Conservation (phyloP, 2,329 filamentous ascomycete species). For the Conoideocrella luteorostrata region DNA sequence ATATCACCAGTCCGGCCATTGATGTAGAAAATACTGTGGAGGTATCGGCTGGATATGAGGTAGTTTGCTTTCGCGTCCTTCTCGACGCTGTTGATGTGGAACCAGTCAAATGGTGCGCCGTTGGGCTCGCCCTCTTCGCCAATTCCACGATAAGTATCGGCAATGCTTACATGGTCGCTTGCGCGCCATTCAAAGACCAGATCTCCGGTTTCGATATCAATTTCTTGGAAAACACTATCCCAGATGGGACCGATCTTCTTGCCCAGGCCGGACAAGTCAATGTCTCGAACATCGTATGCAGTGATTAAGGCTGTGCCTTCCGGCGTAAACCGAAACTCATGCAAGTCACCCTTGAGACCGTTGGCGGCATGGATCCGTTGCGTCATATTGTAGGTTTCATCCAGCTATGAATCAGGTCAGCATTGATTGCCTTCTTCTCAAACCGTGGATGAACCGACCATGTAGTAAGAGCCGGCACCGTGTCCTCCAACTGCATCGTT, state of each 20-base stretch:
- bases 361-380: constrained; percentile 5
- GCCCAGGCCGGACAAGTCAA: constrained; percentile 26
- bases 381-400: constrained; percentile 8
- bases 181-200: constrained; percentile 31
- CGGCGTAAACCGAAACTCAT: constrained; percentile 30
- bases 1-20: constrained; percentile 36
- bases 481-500: constrained; percentile 34
- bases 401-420: constrained; percentile 4
- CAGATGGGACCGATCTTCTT: constrained; percentile 5
- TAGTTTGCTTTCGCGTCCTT: constrained; percentile 27
- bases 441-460: constrained; percentile 23
- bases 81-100: constrained; percentile 30
- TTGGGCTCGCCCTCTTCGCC: constrained; percentile 18
- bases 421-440: not conserved
- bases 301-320: constrained; percentile 31
- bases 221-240: constrained; percentile 29
- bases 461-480: constrained; percentile 36
- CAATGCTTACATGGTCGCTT: constrained; percentile 19
- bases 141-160: constrained; percentile 13
- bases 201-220: constrained; percentile 28
- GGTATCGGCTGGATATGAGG: constrained; percentile 19
- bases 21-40: constrained; percentile 17
- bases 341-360: constrained; percentile 27
- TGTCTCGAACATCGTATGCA: constrained; percentile 27
- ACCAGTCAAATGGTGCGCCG: constrained; percentile 17